These are phyloP conservation scores for Boletus pseudopeckii DNA, from an alignment of 768 basidiomycete species.

Conservation along the genomic window DNA sequence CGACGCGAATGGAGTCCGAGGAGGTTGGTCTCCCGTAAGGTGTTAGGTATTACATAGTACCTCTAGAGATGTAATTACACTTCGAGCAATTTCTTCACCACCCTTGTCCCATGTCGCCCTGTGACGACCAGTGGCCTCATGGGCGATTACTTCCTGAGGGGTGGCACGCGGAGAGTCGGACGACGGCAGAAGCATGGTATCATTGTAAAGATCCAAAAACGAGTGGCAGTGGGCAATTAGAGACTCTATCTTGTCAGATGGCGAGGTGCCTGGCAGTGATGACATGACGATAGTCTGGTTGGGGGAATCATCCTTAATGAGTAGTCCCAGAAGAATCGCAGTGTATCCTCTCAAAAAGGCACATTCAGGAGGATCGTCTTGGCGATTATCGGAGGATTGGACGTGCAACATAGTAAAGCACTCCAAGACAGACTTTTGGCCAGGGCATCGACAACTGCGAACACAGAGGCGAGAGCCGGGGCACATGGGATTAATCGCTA, in stretches of 20 bases:
- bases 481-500: conserved; percentile 55
- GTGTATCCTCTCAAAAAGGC: conserved; percentile 69
- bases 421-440: conserved; percentile 43
- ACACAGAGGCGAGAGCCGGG: conserved; percentile 47
- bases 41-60: conserved; percentile 6
- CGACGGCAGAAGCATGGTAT: conserved; percentile 28
- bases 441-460: conserved; percentile 50
- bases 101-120: conserved; percentile 25
- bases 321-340: conserved; percentile 65
- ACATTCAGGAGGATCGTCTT: conserved; percentile 33
- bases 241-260: conserved; percentile 28
- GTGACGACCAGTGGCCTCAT: conserved; percentile 2
- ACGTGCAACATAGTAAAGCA: conserved; percentile 50
- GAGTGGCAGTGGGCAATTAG: conserved; percentile 38
- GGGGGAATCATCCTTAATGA: conserved; percentile 34
- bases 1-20: neutral
- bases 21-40: conserved; percentile 22
- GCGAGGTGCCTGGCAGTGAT: conserved; percentile 33
- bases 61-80: conserved; percentile 56
- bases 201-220: conserved; percentile 41
- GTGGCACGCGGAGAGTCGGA: conserved; percentile 6
- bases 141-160: conserved; percentile 4
- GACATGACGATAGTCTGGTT: conserved; percentile 34
- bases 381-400: conserved; percentile 28
- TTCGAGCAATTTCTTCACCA: conserved; percentile 43